Evolutionary conservation across 2,329 filamentous ascomycete genomes (phyloP), one percentile per base, ranked within the genome.

Genomic region (Rosellinia necatrix): DNA sequence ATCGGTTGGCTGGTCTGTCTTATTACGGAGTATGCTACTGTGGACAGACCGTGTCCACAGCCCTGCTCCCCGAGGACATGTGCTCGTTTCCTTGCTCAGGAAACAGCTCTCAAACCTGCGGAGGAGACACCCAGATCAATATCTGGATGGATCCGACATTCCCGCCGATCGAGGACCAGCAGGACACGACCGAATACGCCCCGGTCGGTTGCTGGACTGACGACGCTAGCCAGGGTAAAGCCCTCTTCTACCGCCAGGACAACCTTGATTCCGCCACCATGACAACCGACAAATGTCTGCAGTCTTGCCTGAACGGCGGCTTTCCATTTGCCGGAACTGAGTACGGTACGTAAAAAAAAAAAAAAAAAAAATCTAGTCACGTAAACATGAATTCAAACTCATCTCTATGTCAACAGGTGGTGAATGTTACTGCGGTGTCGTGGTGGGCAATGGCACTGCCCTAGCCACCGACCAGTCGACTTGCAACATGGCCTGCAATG

Each of bases 191-290:
- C 49, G 75, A 78, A 41, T 90, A 85, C 76, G 74, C 75, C 38
- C 79, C 83, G 61, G 68, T 81, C n/a, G 87, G 87, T 52, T 90
- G 87, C 73, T 87, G 81, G 65, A 76, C 73, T 24, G 81, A 82
- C 58, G 65, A 73, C 52, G 73, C 72, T 17, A 59, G 58, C 43
- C 60, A 72, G 48, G 75, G 77, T 35, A 76, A 75, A 44, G 75
- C 81, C 22, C 72, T 83, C 42, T 72, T 73, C 22, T 81, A 76
- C 66, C 70, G 70, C 17, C 72, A 77, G 66, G 64, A 74, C 38
- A 62, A 70, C 35, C 56, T 80, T 13, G 66, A 74, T 25, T 54
- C 64, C 12, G 58, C 64, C 15, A 66, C 60, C 29, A 68, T 81
- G 68, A 80, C 77, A 38, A 76, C 74, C 3, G 69, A 74, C 55